Conservation (phyloP, 257 asterid genomes). For the Datura wrightii region DNA sequence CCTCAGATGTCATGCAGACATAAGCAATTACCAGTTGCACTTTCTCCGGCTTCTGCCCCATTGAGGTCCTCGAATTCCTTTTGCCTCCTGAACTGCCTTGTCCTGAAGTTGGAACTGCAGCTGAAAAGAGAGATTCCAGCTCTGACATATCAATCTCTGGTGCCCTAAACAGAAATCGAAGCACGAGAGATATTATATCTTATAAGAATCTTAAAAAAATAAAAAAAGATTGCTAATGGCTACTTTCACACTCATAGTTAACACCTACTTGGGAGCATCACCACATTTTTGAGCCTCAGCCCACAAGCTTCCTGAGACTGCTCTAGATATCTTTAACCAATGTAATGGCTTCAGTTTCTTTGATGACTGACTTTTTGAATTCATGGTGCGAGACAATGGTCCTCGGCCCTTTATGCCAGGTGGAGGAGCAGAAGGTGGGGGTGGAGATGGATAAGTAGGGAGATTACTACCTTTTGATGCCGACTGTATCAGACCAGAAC, state of each 20-base stretch:
- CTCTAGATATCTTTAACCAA: slow-evolving; percentile 90
- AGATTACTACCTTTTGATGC: slow-evolving; percentile 37
- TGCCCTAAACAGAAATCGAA: slow-evolving; percentile 59
- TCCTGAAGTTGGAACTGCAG: slow-evolving; percentile 71
- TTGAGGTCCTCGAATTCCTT: slow-evolving; percentile 62
- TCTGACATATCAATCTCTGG: slow-evolving; percentile 94
- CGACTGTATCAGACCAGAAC: slow-evolving; percentile 38
- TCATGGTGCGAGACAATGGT: slow-evolving; percentile 58
- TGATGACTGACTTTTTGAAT: slow-evolving; percentile 59
- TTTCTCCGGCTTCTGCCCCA: slow-evolving; percentile 76
- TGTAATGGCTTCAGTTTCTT: slow-evolving; percentile 92
- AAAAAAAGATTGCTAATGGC: not conserved
- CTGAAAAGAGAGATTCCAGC: slow-evolving; percentile 93
- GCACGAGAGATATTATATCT: not conserved
- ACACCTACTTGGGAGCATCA: slow-evolving; percentile 78
- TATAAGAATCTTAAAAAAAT: slow-evolving; percentile 14
- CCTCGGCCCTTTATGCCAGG: slow-evolving; percentile 65
- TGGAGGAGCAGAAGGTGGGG: slow-evolving; percentile 78
- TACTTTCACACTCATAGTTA: slow-evolving; percentile 33
- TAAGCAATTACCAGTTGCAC: slow-evolving; percentile 80
- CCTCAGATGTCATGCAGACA: not conserved
- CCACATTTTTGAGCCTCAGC: slow-evolving; percentile 88
- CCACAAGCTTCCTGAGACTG: slow-evolving; percentile 98
- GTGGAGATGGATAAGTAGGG: slow-evolving; percentile 71
- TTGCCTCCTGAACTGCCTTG: slow-evolving; percentile 61